A percentile compares a stretch with the other conserved stretches of the same genome.
These are phyloP conservation scores for Asterochloris sp. DNA, from an alignment of 139 green algal genomes.

Conservation along the genomic window DNA sequence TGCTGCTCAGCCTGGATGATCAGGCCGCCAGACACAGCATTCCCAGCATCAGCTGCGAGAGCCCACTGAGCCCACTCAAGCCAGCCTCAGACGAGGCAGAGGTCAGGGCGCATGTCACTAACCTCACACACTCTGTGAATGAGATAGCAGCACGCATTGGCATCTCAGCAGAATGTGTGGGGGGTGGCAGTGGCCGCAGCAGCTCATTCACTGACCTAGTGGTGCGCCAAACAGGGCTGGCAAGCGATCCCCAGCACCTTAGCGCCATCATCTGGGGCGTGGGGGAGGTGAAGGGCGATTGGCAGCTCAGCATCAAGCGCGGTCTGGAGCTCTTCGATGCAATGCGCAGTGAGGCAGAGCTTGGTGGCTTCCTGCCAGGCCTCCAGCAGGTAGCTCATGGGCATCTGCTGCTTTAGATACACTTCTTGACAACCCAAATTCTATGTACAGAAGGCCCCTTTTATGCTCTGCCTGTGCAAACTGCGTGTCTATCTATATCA, in stretches of 20 bases:
- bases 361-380: too few species aligned
- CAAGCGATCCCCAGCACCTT: background rate
- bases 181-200: conserved; percentile 1
- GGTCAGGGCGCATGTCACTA: background rate
- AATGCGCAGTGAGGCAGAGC: too few species aligned
- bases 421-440: too few species aligned
- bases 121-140: background rate
- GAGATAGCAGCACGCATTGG: background rate
- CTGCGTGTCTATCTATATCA: too few species aligned
- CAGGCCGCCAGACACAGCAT: background rate
- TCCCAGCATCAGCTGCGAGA: too few species aligned
- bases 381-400: too few species aligned
- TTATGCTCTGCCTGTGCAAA: too few species aligned
- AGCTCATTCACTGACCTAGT: conserved; percentile 5
- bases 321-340: too few species aligned
- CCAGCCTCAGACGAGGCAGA: conserved; percentile 1
- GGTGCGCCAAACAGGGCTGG: background rate
- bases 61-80: background rate
- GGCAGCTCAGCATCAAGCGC: background rate
- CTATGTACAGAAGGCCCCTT: too few species aligned
- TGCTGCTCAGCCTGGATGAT: conserved; percentile 1
- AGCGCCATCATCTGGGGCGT: background rate
- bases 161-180: conserved; percentile 1
- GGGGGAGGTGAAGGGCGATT: background rate
- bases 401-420: too few species aligned